These are phyloP conservation scores for Tetrahymena elliotti DNA, from an alignment of 73 alveolate species.

Conservation along the genomic window DNA sequence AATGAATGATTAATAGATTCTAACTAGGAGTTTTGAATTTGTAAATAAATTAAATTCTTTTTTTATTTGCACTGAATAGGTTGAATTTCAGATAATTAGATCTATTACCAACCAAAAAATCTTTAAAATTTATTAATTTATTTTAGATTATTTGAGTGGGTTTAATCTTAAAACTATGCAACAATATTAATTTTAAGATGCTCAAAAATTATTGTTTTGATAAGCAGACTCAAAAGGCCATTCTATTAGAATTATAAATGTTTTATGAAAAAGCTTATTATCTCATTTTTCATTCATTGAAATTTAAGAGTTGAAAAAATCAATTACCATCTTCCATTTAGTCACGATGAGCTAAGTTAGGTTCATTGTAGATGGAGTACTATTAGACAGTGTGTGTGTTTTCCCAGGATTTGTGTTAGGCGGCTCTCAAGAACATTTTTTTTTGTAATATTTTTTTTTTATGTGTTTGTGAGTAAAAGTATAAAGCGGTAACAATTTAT, in stretches of 20 bases:
- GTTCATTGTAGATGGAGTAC: not conserved
- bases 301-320: not conserved
- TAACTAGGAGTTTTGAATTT: not conserved
- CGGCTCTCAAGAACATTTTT: not conserved
- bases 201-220: not conserved
- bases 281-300: not conserved
- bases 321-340: not conserved
- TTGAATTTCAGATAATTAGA: not conserved
- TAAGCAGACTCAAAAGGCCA: not conserved
- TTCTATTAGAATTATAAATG: not conserved
- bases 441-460: not conserved
- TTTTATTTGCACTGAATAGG: not conserved
- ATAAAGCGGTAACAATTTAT: not conserved
- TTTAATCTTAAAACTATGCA: not conserved
- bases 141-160: not conserved
- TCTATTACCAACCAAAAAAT: not conserved
- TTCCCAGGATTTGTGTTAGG: not conserved
- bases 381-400: not conserved
- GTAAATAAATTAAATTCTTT: not conserved
- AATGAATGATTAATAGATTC: not conserved
- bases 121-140: not conserved
- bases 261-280: not conserved
- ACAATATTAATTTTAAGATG: not conserved
- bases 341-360: slow-evolving; percentile 1
- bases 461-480: not conserved